These are phyloP conservation scores for Harringtonia aguacate DNA, from an alignment of 2,329 filamentous ascomycete genomes.

Conservation along the genomic window DNA sequence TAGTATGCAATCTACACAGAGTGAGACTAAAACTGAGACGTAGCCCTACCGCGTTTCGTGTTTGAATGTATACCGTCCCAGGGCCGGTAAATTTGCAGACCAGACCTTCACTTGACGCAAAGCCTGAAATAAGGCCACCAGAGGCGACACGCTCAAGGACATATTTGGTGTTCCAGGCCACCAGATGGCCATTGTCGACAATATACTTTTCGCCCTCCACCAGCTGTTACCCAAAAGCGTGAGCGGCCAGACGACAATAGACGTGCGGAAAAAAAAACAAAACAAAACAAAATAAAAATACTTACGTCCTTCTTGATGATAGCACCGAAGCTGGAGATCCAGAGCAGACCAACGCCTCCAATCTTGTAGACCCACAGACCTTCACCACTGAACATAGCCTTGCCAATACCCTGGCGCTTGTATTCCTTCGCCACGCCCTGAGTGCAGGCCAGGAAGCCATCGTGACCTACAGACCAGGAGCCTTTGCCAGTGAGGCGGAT, in stretches of 20 bases:
- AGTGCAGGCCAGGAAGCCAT: conserved; percentile 77
- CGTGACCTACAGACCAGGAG: conserved; percentile 75
- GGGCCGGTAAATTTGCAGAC: conserved; percentile 93
- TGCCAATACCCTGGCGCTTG: conserved; percentile 74
- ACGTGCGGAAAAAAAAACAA: no score
- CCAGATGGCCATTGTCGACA: conserved; percentile 84
- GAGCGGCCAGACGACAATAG: no score
- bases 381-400: conserved; percentile 90
- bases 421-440: conserved; percentile 82
- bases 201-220: conserved; percentile 74
- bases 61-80: conserved; percentile 87
- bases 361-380: conserved; percentile 87
- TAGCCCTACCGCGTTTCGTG: conserved; percentile 62
- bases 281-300: conserved; percentile 12
- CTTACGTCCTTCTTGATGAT: conserved; percentile 89
- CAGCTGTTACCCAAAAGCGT: conserved; percentile 26
- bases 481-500: conserved; percentile 63
- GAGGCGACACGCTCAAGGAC: conserved; percentile 80
- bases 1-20: not conserved
- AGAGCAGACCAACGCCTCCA: conserved; percentile 67
- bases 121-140: conserved; percentile 82
- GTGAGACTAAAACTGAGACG: not conserved
- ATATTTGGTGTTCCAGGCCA: conserved; percentile 96
- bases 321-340: conserved; percentile 88
- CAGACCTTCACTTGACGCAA: conserved; percentile 74